Percentiles rank a stretch among this genome's conserved stretches.
Evolutionary conservation across 2,329 filamentous ascomycete species (phyloP).

Genomic region (Penicillium capsulatum): DNA sequence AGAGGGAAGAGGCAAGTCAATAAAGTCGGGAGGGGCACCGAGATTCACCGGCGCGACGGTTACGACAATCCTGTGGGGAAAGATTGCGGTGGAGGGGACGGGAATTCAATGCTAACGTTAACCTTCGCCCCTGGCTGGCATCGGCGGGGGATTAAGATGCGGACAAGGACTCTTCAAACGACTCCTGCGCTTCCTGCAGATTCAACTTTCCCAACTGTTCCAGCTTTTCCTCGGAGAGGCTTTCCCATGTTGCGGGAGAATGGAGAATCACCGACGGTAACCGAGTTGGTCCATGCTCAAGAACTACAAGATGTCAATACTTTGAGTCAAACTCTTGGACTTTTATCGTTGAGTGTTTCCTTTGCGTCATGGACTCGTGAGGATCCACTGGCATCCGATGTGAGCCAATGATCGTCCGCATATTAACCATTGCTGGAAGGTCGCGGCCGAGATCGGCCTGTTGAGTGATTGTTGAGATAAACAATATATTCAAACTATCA

Average conservation of each 20-base stretch:
- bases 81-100: not conserved
- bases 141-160: no score
- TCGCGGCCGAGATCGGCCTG: not conserved
- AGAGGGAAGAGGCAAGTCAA: not conserved
- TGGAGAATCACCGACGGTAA: constrained; percentile 6
- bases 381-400: not conserved
- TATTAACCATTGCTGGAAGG: not conserved
- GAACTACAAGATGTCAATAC: no score
- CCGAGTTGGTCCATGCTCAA: constrained; percentile 7
- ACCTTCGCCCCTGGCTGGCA: no score
- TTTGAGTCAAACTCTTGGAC: no score
- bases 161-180: no score
- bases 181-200: no score
- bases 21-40: not conserved
- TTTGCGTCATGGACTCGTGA: constrained; percentile 2
- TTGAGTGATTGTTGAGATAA: no score
- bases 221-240: no score
- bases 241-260: no score
- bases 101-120: no score
- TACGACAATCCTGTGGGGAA: constrained; percentile 13
- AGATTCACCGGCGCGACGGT: constrained; percentile 18
- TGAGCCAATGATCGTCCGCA: constrained; percentile 1
- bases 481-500: no score
- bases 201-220: no score
- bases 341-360: not conserved